Evolutionary conservation across 495 filamentous ascomycete genomes (phyloP), one percentile per base, ranked within the genome.

Genomic region (Paragyromitra xinjiangensis): DNA sequence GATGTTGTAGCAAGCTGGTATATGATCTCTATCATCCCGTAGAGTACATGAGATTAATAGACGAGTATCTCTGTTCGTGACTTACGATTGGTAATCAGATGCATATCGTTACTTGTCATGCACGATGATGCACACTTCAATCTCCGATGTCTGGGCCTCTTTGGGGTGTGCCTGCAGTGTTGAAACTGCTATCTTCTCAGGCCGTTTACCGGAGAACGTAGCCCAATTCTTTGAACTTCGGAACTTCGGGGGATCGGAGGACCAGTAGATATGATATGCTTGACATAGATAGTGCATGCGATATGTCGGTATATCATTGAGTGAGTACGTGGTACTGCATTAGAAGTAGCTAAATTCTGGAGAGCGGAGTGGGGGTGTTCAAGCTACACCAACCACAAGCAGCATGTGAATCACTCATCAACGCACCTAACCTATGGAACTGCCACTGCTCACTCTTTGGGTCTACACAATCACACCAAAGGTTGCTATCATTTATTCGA

Each of bases 201-300:
- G 40, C 62, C 69, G 69, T 64, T 70, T 76, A 71, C 59, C 61
- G 73, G 59, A 45, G 44, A 44, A n/a, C 7, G 40, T 61, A 26
- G 11, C 67, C 68, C 29, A 56, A 72, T 53, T 50, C 34, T 26
- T 50, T 14, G n/a, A 68, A 42, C 24, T 62, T 61, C 16, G 9
- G 48, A 12, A 56, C 16, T 42, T 69, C 72, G 72, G 72, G 44
- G 56, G 55, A 69, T 63, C 72, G 55, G 58, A 26, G 73, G 8
- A 58, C 59, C 58, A 58, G 70, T 73, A 58, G 42, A 62, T 51
- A 55, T 45, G 34, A 44, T 63, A 12, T 44, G 19, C 44, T 55
- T 62, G 22, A 61, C 48, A 71, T 55, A 45, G 29, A 44, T 56
- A 16, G 62, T 56, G 69, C 68, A 71, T 51, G 55, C 56, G 56